Evolutionary conservation across 225 moss, liverwort and hornwort genomes (phyloP), one percentile per base, ranked within the genome.

Genomic region (Physcomitrium patens): DNA sequence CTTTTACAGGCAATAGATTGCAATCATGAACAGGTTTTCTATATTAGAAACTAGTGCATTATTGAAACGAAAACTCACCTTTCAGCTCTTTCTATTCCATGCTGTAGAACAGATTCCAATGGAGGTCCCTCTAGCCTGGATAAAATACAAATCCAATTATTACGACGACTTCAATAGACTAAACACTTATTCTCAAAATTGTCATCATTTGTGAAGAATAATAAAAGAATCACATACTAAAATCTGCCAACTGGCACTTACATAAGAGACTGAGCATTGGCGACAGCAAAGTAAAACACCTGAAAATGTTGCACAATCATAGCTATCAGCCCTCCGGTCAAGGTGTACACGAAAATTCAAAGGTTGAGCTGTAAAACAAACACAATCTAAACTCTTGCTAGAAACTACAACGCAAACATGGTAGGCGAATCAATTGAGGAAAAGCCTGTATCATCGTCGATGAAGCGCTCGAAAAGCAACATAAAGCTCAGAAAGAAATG

Each of bases 221-320:
- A 68, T 60, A 62, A 22, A 67, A 70, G 52, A 49, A 28, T 19
- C 52, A 41, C 61, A 70, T 24, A 47, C 26, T 47, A 17, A 69
- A 51, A 42, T 10, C 24, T 62, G 60, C 31, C 18, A 49, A 48
- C 27, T 8, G 46, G 62, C 15, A 79, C 87, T 79, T 70, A 84
- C 87, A 87, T 87, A 18, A 87, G 75, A 23, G 84, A 84, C 37
- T 84, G 77, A 10, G 87, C 87, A 69, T 79, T 84, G 53, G 84
- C 84, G 11, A 82, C 37, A 37, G 87, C 87, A 19, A 87, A 87
- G 68, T 87, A 87, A 74, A 81, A 87, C 27, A 84, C 81, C 84
- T 87, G 82, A 76, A 54, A 78, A 54, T 14, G 28, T 60, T 67
- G 20, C 72, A 67, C 70, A 71, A 61, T 63, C 75, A 75, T 57